Evolutionary conservation across 2,329 filamentous ascomycete species (phyloP), one percentile per base, ranked within the genome.

Genomic region (Diaporthe velutina): DNA sequence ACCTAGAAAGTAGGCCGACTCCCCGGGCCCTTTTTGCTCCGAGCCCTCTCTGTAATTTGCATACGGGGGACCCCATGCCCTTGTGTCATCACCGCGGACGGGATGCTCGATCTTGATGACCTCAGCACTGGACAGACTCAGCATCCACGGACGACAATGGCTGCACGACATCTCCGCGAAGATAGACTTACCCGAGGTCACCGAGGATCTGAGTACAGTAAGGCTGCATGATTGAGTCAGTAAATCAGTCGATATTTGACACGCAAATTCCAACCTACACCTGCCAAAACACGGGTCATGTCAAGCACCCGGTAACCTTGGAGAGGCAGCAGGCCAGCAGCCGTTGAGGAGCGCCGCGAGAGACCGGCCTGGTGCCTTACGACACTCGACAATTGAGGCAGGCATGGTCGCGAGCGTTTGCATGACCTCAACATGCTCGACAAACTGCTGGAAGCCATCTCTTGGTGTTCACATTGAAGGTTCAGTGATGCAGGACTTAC

Each of bases 21-120:
- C 97, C 33, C 97, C 97, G 0, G 94, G 93, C 0, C 95, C 94
- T 83, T 91, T 79, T 79, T 87, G 82, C 78, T 86, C 81, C 22
- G 91, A 89, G 4, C 87, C 90, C 42, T 90, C 82, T 76, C 89
- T 90, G 82, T 98, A 97, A 70, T 90, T 87, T 10, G 97, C 97
- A 83, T 97, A 99, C 1, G 97, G 97, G 33, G 97, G 97, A 0
- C 97, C 97, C 97, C 97, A 99, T 68, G 96, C 96, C 80, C 97
- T 88, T 13, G 97, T 99, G 82, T 99, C 97, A 82, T 99, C 97
- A 50, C 95, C 97, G 74, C 95, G 90, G 7, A 91, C 91, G 5
- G 97, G 97, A 83, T 99, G 97, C 84, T 99, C 97, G 76, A 99
- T 91, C 84, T 99, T 99, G 85, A 99, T 98, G 42, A 99, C 92